Base-by-base conservation (phyloP, 352 stramenopile genomes). In the Globisporangium alternatum region DNA sequence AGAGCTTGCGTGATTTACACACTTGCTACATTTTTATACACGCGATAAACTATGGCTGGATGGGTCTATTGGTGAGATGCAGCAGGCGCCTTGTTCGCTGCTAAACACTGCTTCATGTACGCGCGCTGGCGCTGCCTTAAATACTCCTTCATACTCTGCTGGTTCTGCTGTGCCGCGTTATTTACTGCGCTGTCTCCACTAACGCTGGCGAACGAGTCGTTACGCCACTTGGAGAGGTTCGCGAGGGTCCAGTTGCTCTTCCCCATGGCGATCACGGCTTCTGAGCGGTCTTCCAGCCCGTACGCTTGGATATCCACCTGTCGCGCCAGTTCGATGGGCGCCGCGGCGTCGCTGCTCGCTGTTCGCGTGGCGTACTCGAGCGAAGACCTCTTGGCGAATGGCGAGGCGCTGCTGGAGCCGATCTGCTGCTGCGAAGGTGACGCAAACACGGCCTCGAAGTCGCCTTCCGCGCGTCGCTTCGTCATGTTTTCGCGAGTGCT, bases 201-300 rank as follows among this genome's bases (percentile, higher is more conserved):
- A 5, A 3, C 44, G 10, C 13, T 28, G 5, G 48, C 31, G 6
- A 59, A 39, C 25, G 80, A 68, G 25, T 93, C 70, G 57, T 78
- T 71, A 25, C 85, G 77, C 85, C 85, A 93, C 54, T 89, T 82
- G 28, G 78, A 70, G 25, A 93, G 63, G 28, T 88, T 80, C 8
- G 65, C 70, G 37, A 93, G 75, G 54, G 73, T 78, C 85, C 85
- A 93, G 55, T 56, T 75, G 22, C 64, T 62, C 55, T 61, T 77
- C 22, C 69, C 69, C 25, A 65, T 69, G 10, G 81, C 80, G 12
- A 91, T 93, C 10, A 92, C 77, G 12, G 85, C 85, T 44, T 90
- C 74, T 0, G 83, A 83, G n/a, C 77, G 82, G 68, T 93, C 85
- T 71, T 93, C 85, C 3, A 93, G 74, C 15, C 81, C 85, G 21